These are phyloP conservation scores for Dittrichia graveolens DNA, from an alignment of 129 eudicot genomes.

Conservation along the genomic window DNA sequence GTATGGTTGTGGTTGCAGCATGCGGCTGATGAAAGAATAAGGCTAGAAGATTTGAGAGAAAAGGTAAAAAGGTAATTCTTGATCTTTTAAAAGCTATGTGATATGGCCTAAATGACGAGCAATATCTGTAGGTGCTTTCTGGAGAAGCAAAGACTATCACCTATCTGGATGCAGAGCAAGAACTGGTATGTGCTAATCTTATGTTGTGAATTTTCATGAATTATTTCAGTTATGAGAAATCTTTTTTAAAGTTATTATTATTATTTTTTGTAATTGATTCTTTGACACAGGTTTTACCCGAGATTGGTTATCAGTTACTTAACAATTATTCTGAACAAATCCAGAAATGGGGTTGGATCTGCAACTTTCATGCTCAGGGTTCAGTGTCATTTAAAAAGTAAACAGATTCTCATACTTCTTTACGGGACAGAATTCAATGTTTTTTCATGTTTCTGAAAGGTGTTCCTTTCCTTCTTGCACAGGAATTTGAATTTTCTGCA, in stretches of 20 bases:
- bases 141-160: slow-evolving; percentile 73
- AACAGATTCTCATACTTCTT: slow-evolving; percentile 25
- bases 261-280: slow-evolving; percentile 13
- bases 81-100: slow-evolving; percentile 14
- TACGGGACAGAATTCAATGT: background rate
- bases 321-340: slow-evolving; percentile 73
- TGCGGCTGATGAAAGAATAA: slow-evolving; percentile 98
- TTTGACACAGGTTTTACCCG: slow-evolving; percentile 73
- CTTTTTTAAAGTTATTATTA: no score
- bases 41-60: slow-evolving; percentile 80
- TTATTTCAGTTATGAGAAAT: slow-evolving; percentile 4
- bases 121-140: slow-evolving; percentile 65
- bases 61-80: slow-evolving; percentile 55
- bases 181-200: slow-evolving; percentile 55
- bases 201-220: background rate
- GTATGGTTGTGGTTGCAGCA: slow-evolving; percentile 59
- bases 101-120: slow-evolving; percentile 23
- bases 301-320: slow-evolving; percentile 75
- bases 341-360: slow-evolving; percentile 96
- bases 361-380: slow-evolving; percentile 64
- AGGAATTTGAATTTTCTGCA: slow-evolving; percentile 80
- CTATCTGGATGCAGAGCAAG: slow-evolving; percentile 79
- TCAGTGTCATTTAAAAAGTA: slow-evolving; percentile 77
- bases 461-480: slow-evolving; percentile 27
- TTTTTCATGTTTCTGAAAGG: slow-evolving; percentile 19